Conservation (phyloP, 2,329 filamentous ascomycete genomes). For the Colletotrichum tropicicola region DNA sequence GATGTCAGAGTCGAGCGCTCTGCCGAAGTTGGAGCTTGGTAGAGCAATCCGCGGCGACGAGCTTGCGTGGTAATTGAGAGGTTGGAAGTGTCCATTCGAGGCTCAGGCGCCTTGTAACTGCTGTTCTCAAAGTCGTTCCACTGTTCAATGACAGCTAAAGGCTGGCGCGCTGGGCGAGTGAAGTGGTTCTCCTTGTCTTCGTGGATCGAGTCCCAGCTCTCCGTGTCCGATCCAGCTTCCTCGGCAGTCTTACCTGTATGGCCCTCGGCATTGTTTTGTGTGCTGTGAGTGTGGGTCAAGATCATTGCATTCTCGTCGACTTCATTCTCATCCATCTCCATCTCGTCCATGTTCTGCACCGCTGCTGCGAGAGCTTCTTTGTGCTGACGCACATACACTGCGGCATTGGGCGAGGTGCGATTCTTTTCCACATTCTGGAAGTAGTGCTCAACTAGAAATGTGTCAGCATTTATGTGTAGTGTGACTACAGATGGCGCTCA, state of each 20-base stretch:
- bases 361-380: conserved; percentile 10
- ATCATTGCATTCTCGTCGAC: neutral
- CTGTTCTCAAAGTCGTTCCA: neutral
- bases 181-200: no score
- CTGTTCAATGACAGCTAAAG: neutral
- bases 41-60: neutral
- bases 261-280: no score
- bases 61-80: neutral
- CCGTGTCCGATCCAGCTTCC: no score
- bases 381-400: conserved; percentile 44
- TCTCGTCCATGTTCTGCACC: neutral
- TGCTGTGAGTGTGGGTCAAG: neutral
- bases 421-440: conserved; percentile 52
- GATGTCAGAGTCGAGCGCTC: neutral
- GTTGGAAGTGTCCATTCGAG: neutral
- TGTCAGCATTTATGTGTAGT: neutral
- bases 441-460: conserved; percentile 51
- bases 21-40: neutral
- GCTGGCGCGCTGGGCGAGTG: neutral
- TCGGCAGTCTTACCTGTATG: no score
- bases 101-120: neutral
- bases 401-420: conserved; percentile 47
- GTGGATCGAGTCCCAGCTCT: no score
- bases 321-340: neutral
- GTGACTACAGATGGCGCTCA: neutral